A percentile compares a stretch with the other conserved stretches of the same genome.
Evolutionary conservation across 2,329 filamentous ascomycete genomes (phyloP).

Genomic region (Phialophora macrospora): DNA sequence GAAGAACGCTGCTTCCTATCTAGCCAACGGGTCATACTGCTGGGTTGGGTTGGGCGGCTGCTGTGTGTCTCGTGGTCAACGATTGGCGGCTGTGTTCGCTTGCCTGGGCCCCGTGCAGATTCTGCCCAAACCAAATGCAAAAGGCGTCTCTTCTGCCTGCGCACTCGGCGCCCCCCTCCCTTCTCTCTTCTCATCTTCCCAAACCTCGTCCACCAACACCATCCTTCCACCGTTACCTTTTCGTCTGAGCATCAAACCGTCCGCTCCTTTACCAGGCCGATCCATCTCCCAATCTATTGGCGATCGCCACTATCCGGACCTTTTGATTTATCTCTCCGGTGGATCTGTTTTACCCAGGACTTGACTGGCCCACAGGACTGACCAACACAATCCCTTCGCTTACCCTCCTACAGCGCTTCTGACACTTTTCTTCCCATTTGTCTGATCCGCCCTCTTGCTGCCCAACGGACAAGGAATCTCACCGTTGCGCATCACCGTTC

Average conservation of each 20-base stretch:
- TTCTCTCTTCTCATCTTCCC: slow-evolving; percentile 22
- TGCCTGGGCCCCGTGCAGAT: slow-evolving; percentile 10
- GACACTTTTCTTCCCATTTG: slow-evolving; percentile 33
- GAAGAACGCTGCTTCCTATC: background rate
- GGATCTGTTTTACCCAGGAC: slow-evolving; percentile 27
- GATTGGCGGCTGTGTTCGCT: slow-evolving; percentile 8
- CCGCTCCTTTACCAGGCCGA: slow-evolving; percentile 22
- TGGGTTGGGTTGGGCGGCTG: slow-evolving; percentile 11
- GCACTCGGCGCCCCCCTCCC: slow-evolving; percentile 24
- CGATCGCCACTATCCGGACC: slow-evolving; percentile 19
- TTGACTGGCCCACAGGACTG: slow-evolving; percentile 28
- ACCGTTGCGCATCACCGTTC: slow-evolving; percentile 14
- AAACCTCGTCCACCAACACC: slow-evolving; percentile 17
- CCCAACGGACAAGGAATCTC: slow-evolving; percentile 32
- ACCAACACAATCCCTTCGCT: slow-evolving; percentile 30
- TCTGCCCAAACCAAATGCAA: slow-evolving; percentile 7
- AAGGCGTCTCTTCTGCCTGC: slow-evolving; percentile 31
- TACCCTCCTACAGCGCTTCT: slow-evolving; percentile 28
- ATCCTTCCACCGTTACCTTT: slow-evolving; percentile 9
- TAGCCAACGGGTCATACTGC: slow-evolving; percentile 6
- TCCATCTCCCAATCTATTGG: slow-evolving; percentile 28
- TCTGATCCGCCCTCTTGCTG: slow-evolving; percentile 29
- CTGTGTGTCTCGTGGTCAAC: slow-evolving; percentile 7
- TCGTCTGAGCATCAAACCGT: slow-evolving; percentile 24
- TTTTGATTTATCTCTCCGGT: slow-evolving; percentile 15